Percentiles rank a stretch among this genome's conserved stretches.
phyloP scores from a whole-genome alignment of 1,284 basidiomycete genomes.

The Fomes fomentarius region DNA sequence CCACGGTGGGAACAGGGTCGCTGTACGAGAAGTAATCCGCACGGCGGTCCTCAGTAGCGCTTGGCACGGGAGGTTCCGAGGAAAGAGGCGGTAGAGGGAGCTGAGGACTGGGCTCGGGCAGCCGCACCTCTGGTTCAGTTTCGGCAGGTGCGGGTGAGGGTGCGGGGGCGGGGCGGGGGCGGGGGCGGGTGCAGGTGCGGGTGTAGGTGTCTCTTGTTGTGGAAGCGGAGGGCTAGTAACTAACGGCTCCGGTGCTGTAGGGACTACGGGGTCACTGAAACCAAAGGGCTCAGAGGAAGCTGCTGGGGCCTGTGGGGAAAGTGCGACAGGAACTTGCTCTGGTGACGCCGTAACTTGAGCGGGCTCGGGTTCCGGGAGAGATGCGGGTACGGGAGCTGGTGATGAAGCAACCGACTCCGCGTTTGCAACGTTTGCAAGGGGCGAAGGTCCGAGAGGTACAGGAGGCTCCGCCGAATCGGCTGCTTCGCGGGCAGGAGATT shows the following conservation, averaged over 20 bases:
- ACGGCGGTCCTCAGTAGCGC: slow-evolving; percentile 14
- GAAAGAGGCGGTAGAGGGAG: slow-evolving; percentile 2
- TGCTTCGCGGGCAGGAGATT: slow-evolving; percentile 31
- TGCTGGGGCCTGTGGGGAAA: slow-evolving; percentile 1
- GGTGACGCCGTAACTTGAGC: slow-evolving; percentile 11
- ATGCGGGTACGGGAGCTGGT: slow-evolving; percentile 4
- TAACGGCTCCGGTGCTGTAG: slow-evolving; percentile 6
- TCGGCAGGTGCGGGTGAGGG: slow-evolving; percentile 4
- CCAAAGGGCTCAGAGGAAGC: slow-evolving; percentile 15
- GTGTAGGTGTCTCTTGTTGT: no score
- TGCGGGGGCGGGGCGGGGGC: no score
- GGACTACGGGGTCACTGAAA: slow-evolving; percentile 18
- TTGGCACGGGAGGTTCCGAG: slow-evolving; percentile 6
- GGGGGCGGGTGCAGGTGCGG: no score
- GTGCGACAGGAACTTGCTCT: slow-evolving; percentile 14
- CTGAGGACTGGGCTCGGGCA: slow-evolving; percentile 2
- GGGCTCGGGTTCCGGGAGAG: slow-evolving; percentile 9
- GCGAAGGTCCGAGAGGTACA: slow-evolving; percentile 25
- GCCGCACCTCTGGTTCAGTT: not conserved
- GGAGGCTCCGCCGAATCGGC: slow-evolving; percentile 13
- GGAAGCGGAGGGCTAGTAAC: slow-evolving; percentile 17
- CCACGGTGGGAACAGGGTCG: slow-evolving; percentile 17
- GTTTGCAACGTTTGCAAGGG: slow-evolving; percentile 20
- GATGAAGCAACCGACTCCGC: not conserved
- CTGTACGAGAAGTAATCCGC: slow-evolving; percentile 30